Evolutionary conservation across 257 asterid species (phyloP), one percentile per base, ranked within the genome.

Genomic region (Anisodus acutangulus): DNA sequence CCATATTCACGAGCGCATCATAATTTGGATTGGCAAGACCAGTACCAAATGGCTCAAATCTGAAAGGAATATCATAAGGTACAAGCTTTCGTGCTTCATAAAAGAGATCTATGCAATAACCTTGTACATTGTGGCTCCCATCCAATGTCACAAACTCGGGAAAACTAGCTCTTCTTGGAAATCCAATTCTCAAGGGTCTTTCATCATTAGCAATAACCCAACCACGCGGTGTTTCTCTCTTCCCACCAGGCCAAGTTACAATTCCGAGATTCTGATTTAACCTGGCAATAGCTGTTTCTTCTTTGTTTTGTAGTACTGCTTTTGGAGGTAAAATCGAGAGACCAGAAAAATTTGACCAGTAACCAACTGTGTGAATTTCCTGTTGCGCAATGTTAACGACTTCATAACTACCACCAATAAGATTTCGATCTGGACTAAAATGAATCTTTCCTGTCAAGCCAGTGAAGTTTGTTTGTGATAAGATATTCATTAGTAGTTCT

Each of bases 91-190:
- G 70, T 35, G 89, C 91, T 82, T 79, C 89, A 43, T 82, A 19
- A 80, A 88, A 88, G 26, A 88, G 55, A 17, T 88, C 89, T 70
- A 88, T 86, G 85, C 91, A 88, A 83, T 88, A 88, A 37, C 91
- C 91, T 83, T 63, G 83, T 60, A 84, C 72, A n/a, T 86, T 66
- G 79, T 84, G 86, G 83, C 83, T 84, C 41, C 26, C 53, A 10
- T 83, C 68, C 54, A 47, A 62, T 64, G 86, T 84, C 43, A 82
- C 91, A 79, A 88, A 88, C 31, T 88, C 91, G 41, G 67, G 58
- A 83, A 86, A 88, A 81, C 88, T 86, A 45, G 82, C 85, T 82
- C 91, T 84, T 68, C 62, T 84, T 10, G 91, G 91, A 35, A 86
- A 79, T 58, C 88, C 91, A 79, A 88, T 85, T 67, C 78, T 78